Conservation (phyloP, 768 basidiomycete genomes). For the Fistulinella prunicolor region DNA sequence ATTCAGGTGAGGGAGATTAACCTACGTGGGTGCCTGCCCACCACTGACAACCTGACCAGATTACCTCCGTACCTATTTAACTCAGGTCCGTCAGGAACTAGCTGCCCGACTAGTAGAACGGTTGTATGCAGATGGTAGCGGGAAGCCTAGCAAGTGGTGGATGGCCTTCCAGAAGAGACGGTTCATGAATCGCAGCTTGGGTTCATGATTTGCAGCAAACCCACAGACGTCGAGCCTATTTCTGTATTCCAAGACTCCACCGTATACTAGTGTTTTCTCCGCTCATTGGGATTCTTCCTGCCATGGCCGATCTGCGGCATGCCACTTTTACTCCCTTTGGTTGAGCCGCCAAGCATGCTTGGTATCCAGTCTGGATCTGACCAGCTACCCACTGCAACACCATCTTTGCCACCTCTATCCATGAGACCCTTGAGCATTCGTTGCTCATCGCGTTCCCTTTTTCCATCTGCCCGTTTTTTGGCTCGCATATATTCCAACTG, state of each 20-base stretch:
- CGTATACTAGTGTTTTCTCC: constrained; percentile 44
- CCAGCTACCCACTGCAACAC: constrained; percentile 70
- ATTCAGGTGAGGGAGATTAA: constrained; percentile 62
- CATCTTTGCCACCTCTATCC: constrained; percentile 47
- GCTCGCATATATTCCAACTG: constrained; percentile 85
- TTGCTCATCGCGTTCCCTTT: constrained; percentile 71
- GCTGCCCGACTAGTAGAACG: constrained; percentile 82
- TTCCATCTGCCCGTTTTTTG: constrained; percentile 70
- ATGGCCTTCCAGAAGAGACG: constrained; percentile 99
- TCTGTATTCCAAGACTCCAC: constrained; percentile 16
- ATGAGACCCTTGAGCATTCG: constrained; percentile 61
- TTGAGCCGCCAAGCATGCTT: constrained; percentile 67
- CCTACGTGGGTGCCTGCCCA: not conserved
- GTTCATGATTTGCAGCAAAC: constrained; percentile 41
- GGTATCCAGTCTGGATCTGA: constrained; percentile 96
- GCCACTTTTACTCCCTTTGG: constrained; percentile 67
- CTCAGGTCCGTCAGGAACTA: constrained; percentile 90
- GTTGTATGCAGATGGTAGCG: constrained; percentile 89
- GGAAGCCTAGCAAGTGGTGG: constrained; percentile 99
- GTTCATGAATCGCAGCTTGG: constrained; percentile 91
- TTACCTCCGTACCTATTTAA: constrained; percentile 85
- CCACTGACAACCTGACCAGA: constrained; percentile 46
- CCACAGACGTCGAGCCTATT: too few relatives aligned
- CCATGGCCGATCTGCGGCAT: constrained; percentile 88
- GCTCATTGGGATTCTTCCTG: constrained; percentile 86